Base-by-base conservation (phyloP, 1,284 basidiomycete species). In the Rhodotorula sp. region DNA sequence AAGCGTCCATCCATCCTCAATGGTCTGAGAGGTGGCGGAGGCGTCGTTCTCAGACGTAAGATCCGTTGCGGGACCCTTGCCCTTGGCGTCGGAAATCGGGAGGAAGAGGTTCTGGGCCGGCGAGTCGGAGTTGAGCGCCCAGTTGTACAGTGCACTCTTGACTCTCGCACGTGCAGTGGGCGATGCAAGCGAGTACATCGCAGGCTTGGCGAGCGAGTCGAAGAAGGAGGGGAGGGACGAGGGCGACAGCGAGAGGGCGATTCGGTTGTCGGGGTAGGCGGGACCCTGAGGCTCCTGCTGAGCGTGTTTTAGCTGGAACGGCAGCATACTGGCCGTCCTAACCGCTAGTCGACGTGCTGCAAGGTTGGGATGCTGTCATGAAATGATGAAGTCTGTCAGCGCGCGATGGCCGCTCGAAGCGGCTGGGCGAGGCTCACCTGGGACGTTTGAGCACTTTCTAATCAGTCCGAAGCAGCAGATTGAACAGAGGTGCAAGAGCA, bases 101-200 rank as follows among this genome's bases (percentile, higher is more conserved):
- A 58, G 22, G 56, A 64, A 58, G 54, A 59, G 28, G 37, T 2
- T 4, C 2, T 24, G n/a, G 47, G 20, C 1, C 16, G 18, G 26
- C 28, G 50, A 31, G 48, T 46, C 18, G 6, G 63, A 56, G 28
- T 47, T 37, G 50, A 61, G 60, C 4, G 60, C 60, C 50, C 50
- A 61, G 22, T 26, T 20, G 64, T 60, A 60, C 20, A 65, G 64
- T 3, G 59, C 64, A 59, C 48, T 11, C 8, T 37, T 37, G 47
- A 65, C 20, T 6, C 53, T n/a, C 1, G 58, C 52, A 13, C 53
- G 52, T n/a, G 64, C 24, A 1, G 40, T 40, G 20, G 30, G 53
- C 20, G 28, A n/a, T 4, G 50, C 26, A 53, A 65, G 64, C 18
- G 22, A 4, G 47, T 31, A 65, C 34, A 24, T n/a, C 15, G 58